Percentiles rank a stretch among this genome's conserved stretches.
Evolutionary conservation across 768 basidiomycete genomes (phyloP).

Genomic region (Lactifluus hygrophoroides): DNA sequence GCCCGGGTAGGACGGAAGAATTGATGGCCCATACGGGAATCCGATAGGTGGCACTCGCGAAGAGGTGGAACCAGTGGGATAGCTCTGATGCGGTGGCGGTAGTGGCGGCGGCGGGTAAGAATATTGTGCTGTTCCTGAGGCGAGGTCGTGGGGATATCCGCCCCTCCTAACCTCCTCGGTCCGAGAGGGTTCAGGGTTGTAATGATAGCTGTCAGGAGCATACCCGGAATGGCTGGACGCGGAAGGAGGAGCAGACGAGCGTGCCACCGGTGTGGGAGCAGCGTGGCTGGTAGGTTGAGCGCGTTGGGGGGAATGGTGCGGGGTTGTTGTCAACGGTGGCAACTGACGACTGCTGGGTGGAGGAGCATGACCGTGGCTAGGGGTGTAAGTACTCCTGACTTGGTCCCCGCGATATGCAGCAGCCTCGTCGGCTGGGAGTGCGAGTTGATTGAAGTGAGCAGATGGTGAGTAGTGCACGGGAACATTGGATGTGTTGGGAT

Average conservation of each 20-base stretch:
- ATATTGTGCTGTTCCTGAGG: neutral
- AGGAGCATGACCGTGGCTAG: conserved; percentile 12
- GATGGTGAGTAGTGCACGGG: conserved; percentile 10
- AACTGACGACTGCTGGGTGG: conserved; percentile 4
- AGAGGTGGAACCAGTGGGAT: neutral
- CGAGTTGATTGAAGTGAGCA: conserved; percentile 7
- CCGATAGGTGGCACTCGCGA: neutral
- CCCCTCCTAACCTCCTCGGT: neutral
- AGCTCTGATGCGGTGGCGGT: conserved; percentile 3
- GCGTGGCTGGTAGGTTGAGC: neutral
- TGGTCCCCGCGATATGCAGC: conserved; percentile 9
- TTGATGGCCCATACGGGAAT: conserved; percentile 8
- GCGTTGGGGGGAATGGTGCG: conserved; percentile 6
- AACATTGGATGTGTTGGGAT: neutral
- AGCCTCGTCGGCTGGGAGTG: conserved; percentile 5
- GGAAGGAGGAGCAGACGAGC: neutral
- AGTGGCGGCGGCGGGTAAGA: conserved; percentile 4
- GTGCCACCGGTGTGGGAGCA: neutral
- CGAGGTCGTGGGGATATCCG: neutral
- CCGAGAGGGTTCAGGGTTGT: neutral
- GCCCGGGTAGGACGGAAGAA: neutral
- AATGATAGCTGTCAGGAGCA: neutral
- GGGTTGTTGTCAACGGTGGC: conserved; percentile 8
- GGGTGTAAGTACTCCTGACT: neutral
- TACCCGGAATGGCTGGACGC: neutral